phyloP scores from a whole-genome alignment of 1,284 basidiomycete genomes.

The Megacollybia platyphylla region DNA sequence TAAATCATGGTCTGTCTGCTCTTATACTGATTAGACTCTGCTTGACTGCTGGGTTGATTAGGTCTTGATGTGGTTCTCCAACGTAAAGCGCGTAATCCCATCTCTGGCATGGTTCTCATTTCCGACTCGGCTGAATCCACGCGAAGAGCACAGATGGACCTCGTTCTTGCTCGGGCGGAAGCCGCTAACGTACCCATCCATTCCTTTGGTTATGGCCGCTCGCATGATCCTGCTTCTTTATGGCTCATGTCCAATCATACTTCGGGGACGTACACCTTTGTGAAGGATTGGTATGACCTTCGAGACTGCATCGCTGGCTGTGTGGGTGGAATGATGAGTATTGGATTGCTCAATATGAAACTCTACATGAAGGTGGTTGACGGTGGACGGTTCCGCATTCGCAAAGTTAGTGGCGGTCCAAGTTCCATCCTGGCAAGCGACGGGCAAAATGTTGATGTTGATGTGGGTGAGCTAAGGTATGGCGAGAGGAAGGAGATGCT shows the following conservation, averaged over 20 bases:
- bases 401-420: constrained; percentile 82
- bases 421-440: constrained; percentile 74
- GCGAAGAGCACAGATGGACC: constrained; percentile 95
- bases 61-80: constrained; percentile 89
- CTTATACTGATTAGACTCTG: neutral
- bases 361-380: constrained; percentile 86
- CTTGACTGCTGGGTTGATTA: constrained; percentile 13
- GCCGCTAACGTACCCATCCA: constrained; percentile 95
- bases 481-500: constrained; percentile 92
- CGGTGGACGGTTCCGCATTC: constrained; percentile 72
- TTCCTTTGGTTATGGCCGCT: constrained; percentile 91
- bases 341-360: constrained; percentile 82
- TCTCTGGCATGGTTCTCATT: constrained; percentile 86
- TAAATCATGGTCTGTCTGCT: constrained; percentile 66
- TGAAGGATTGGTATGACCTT: constrained; percentile 92
- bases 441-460: constrained; percentile 89
- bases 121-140: constrained; percentile 87
- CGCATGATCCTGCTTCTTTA: constrained; percentile 93
- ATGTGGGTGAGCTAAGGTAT: constrained; percentile 85
- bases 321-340: constrained; percentile 88
- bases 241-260: constrained; percentile 99
- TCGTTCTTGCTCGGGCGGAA: constrained; percentile 90
- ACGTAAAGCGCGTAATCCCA: constrained; percentile 81
- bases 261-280: constrained; percentile 92
- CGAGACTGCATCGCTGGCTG: constrained; percentile 83